A percentile compares a stretch with the other conserved stretches of the same genome.
Conservation (phyloP, 352 stramenopile species). For the Pythium myriotylum region DNA sequence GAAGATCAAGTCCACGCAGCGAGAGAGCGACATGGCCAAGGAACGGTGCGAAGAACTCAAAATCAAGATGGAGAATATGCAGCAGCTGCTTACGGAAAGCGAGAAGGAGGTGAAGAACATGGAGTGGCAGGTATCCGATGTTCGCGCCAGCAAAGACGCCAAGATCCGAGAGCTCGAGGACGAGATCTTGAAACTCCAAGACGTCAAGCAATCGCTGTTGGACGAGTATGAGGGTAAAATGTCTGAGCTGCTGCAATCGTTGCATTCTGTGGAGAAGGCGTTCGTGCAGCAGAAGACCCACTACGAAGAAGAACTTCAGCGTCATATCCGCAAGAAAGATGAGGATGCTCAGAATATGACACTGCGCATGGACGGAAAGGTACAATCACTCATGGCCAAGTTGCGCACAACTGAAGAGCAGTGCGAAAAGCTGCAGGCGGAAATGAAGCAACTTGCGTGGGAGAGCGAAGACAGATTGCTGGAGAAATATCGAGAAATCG, state of each 20-base stretch:
- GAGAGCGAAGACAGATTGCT: conserved; percentile 58
- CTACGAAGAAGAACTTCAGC: conserved; percentile 70
- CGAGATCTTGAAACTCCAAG: conserved; percentile 55
- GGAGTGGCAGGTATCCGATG: conserved; percentile 72
- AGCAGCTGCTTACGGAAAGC: conserved; percentile 52
- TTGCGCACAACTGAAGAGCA: conserved; percentile 55
- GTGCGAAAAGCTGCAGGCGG: conserved; percentile 47
- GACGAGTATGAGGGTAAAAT: conserved; percentile 89
- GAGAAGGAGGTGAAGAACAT: conserved; percentile 72
- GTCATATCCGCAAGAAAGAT: conserved; percentile 50
- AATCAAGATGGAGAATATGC: conserved; percentile 68
- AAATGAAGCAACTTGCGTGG: conserved; percentile 68
- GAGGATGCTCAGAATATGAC: conserved; percentile 18
- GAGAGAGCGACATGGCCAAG: conserved; percentile 47
- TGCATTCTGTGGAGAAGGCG: conserved; percentile 81
- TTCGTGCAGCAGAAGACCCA: conserved; percentile 86
- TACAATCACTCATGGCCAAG: conserved; percentile 47
- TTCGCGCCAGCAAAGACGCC: conserved; percentile 53
- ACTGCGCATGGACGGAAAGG: conserved; percentile 38
- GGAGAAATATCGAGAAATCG: conserved; percentile 64
- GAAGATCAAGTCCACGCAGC: conserved; percentile 44
- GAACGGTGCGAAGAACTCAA: conserved; percentile 59
- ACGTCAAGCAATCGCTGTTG: conserved; percentile 76
- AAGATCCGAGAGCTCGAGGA: conserved; percentile 69
- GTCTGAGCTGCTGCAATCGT: conserved; percentile 76